phyloP scores from a whole-genome alignment of 345 rosid species.

The Gossypioides kirkii region DNA sequence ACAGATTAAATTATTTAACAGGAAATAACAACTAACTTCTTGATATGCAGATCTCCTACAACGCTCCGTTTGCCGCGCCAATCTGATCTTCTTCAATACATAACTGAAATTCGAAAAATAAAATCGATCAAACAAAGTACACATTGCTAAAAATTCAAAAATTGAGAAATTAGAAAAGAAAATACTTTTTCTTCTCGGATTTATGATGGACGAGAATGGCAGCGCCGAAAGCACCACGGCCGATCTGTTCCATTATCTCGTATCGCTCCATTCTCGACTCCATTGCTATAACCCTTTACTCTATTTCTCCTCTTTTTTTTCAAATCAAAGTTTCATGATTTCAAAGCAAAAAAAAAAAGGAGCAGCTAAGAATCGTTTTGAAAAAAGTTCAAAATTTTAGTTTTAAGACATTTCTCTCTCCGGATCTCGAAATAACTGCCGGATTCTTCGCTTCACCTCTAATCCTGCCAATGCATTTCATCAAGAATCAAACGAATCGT shows the following conservation, averaged over 20 bases:
- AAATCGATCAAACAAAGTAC: neutral
- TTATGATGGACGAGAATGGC: slow-evolving; percentile 93
- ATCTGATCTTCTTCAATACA: slow-evolving; percentile 96
- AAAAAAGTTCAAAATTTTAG: slow-evolving; percentile 2
- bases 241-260: slow-evolving; percentile 99
- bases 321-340: neutral
- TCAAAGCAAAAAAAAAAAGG: no score
- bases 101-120: slow-evolving; percentile 45
- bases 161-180: neutral
- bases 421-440: slow-evolving; percentile 4
- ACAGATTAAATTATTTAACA: neutral
- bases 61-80: slow-evolving; percentile 93
- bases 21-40: slow-evolving; percentile 48
- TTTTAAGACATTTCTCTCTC: neutral
- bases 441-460: neutral
- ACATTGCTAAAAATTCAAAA: neutral
- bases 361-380: neutral
- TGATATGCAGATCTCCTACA: slow-evolving; percentile 98
- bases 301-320: neutral
- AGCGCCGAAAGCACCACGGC: slow-evolving; percentile 96
- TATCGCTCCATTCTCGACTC: slow-evolving; percentile 99
- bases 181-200: slow-evolving; percentile 84
- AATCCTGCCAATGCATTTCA: slow-evolving; percentile 5
- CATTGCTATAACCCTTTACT: slow-evolving; percentile 31
- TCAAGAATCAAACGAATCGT: neutral